Evolutionary conservation across 306 rosid species (phyloP).

Genomic region (Vigna unguiculata): DNA sequence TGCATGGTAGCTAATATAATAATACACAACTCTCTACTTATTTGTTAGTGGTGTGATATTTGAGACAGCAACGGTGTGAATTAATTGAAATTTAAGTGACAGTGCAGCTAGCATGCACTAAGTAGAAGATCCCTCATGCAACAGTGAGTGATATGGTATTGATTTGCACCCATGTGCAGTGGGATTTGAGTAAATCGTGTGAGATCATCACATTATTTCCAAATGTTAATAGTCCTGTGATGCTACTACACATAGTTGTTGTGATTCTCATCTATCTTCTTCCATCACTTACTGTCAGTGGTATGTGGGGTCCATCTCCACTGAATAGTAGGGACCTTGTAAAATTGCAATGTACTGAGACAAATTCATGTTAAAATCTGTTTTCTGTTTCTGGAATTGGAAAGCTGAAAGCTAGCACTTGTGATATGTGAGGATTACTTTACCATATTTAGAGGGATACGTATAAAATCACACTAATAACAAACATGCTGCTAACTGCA

Average conservation of each 20-base stretch:
- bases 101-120: slow-evolving; percentile 25
- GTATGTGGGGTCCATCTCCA: slow-evolving; percentile 42
- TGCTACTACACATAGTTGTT: slow-evolving; percentile 16
- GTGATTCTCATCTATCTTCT: slow-evolving; percentile 44
- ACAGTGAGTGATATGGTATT: slow-evolving; percentile 21
- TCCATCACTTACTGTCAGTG: slow-evolving; percentile 25
- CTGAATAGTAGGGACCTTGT: slow-evolving; percentile 2
- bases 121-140: slow-evolving; percentile 21
- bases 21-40: neutral
- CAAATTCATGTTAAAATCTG: slow-evolving; percentile 2
- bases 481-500: no score
- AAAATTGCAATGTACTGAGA: neutral
- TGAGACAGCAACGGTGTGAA: neutral
- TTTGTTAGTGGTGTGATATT: slow-evolving; percentile 25
- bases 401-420: neutral
- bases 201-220: slow-evolving; percentile 39
- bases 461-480: no score
- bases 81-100: neutral
- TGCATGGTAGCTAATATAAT: slow-evolving; percentile 24
- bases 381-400: slow-evolving; percentile 6
- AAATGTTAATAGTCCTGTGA: slow-evolving; percentile 13
- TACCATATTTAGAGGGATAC: slow-evolving; percentile 19
- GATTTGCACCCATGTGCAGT: slow-evolving; percentile 48
- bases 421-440: slow-evolving; percentile 3
- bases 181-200: slow-evolving; percentile 42